Percentiles rank a stretch among this genome's conserved stretches.
Conservation (phyloP, 2,329 filamentous ascomycete genomes). For the Tolypocladium paradoxum region DNA sequence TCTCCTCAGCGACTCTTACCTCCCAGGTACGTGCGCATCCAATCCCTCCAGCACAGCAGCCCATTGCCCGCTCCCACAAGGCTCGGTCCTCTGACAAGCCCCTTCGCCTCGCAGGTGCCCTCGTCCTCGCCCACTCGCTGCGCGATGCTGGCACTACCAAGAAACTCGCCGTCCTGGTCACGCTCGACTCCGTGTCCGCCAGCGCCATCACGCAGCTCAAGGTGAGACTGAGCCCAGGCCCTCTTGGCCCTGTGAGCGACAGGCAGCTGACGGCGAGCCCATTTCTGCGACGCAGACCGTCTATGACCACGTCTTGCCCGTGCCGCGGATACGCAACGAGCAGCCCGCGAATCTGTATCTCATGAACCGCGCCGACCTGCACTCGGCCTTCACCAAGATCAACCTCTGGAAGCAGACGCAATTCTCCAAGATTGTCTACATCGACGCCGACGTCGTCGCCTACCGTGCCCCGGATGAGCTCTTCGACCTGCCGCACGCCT, state of each 20-base stretch:
- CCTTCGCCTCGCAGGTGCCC: constrained; percentile 52
- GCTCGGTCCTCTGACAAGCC: constrained; percentile 1
- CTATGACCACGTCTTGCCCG: constrained; percentile 82
- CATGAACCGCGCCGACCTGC: constrained; percentile 83
- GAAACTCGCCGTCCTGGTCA: constrained; percentile 77
- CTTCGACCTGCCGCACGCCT: constrained; percentile 52
- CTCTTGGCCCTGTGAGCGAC: not conserved
- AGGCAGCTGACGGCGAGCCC: not conserved
- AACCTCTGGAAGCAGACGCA: constrained; percentile 85
- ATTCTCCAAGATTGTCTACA: constrained; percentile 85
- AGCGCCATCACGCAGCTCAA: constrained; percentile 70
- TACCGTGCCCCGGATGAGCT: constrained; percentile 87
- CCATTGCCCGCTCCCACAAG: not conserved
- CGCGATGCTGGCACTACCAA: constrained; percentile 81
- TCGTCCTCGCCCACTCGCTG: constrained; percentile 88
- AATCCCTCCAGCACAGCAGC: not conserved
- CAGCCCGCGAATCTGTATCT: constrained; percentile 74
- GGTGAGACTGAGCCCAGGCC: constrained; percentile 33
- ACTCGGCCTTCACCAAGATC: constrained; percentile 94
- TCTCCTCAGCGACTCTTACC: constrained; percentile 81
- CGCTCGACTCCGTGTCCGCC: constrained; percentile 64
- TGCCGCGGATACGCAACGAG: constrained; percentile 67
- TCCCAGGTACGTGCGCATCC: constrained; percentile 57
- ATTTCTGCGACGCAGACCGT: constrained; percentile 43
- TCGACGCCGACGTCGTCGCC: constrained; percentile 90